Base-by-base conservation (phyloP, 2,329 filamentous ascomycete species). In the Claviceps fusiformis region DNA sequence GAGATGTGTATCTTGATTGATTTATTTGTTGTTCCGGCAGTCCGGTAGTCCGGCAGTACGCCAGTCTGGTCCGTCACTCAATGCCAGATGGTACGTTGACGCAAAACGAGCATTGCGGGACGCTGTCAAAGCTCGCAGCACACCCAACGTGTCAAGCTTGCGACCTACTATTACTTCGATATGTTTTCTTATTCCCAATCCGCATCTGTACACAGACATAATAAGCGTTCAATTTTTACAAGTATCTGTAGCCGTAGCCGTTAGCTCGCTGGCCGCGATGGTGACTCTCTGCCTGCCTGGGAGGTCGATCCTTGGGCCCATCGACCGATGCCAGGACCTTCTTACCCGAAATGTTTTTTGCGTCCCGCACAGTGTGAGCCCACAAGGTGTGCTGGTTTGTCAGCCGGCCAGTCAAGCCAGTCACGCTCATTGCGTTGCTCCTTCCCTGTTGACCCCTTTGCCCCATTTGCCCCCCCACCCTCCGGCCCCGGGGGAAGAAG, bases 321-420 rank as follows among this genome's bases (percentile, higher is more conserved):
- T 52, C 53, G 50, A 44, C 50, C 49, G 52, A 56, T 54, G 49
- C 31, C 29, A 51, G 47, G 39, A 50, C 35, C 15, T 56, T 43
- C 43, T 48, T 48, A 31, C 29, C 55, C 51, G 51, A 52, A 31
- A 48, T 31, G 43, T 45, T 37, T 33, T 46, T 54, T 3, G 13
- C 43, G 37, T 24, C 39, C 54, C 53, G 35, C 51, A 57, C 56
- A 54, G 56, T 57, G 54, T 45, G 44, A 48, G 13, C 24, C 29
- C 39, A 27, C 39, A 31, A 41, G 13, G 41, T 24, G 39, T 37
- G 49, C 41, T 17, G 27, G 41, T 37, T 52, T 43, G 51, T 52
- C 54, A 52, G 49, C 37, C 43, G 49, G 49, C 37, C 43, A 53
- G 48, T 41, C 43, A 55, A 55, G 43, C 47, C 47, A 55, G 33